phyloP scores from a whole-genome alignment of 2,329 filamentous ascomycete species.

The Madurella fahalii region DNA sequence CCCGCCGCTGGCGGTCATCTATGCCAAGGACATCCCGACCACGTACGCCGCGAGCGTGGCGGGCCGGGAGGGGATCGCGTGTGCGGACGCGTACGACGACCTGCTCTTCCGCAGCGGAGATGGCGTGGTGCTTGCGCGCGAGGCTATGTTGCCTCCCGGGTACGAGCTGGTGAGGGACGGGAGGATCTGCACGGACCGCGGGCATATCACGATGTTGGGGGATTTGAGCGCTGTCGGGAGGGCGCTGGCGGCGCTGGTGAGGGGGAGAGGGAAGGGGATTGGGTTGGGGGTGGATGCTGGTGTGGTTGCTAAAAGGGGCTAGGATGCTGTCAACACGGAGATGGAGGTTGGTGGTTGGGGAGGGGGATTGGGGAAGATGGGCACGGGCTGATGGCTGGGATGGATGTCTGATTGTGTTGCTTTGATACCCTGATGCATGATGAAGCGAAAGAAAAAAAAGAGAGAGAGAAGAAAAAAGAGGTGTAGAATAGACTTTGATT shows the following conservation, averaged over 20 bases:
- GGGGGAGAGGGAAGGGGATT: constrained; percentile 67
- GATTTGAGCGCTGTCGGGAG: constrained; percentile 77
- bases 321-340: neutral
- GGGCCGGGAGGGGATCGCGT: constrained; percentile 68
- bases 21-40: constrained; percentile 81
- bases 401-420: too few species aligned
- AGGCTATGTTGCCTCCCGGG: constrained; percentile 78
- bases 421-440: too few species aligned
- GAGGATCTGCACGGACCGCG: constrained; percentile 72
- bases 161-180: constrained; percentile 72
- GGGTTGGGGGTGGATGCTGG: constrained; percentile 49
- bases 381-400: too few species aligned
- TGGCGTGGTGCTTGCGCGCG: constrained; percentile 79
- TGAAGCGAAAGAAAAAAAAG: too few species aligned
- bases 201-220: constrained; percentile 82
- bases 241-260: constrained; percentile 64
- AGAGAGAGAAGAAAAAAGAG: too few species aligned
- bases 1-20: constrained; percentile 77
- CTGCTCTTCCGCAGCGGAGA: constrained; percentile 83
- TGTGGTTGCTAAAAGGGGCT: neutral
- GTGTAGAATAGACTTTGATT: too few species aligned
- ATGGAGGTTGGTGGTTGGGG: neutral
- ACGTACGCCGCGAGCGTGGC: constrained; percentile 76
- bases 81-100: constrained; percentile 77
- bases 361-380: neutral